Evolutionary conservation across 2,329 filamentous ascomycete species (phyloP).

Genomic region (Calonectria multiphialidica): DNA sequence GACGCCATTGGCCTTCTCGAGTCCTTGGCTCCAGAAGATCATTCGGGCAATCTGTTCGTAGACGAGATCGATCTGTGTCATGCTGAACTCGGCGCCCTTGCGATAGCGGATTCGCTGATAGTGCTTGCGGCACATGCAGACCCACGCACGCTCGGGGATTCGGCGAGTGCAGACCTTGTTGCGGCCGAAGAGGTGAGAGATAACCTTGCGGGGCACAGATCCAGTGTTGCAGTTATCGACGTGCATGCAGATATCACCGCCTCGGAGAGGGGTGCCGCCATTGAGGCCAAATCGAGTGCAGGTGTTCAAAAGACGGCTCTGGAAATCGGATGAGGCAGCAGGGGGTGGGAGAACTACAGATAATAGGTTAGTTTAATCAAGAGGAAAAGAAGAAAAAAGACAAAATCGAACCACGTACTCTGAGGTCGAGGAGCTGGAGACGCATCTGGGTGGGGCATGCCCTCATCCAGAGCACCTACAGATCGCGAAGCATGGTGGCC

Average conservation of each 20-base stretch:
- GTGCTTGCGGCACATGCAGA: slow-evolving; percentile 83
- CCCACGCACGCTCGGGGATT: slow-evolving; percentile 79
- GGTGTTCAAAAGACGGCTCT: slow-evolving; percentile 36
- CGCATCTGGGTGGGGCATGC: slow-evolving; percentile 11
- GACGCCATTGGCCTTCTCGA: slow-evolving; percentile 48
- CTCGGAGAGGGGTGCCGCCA: slow-evolving; percentile 33
- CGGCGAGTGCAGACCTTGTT: slow-evolving; percentile 83
- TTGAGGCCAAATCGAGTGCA: slow-evolving; percentile 31
- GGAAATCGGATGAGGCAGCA: slow-evolving; percentile 21
- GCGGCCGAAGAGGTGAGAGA: slow-evolving; percentile 85
- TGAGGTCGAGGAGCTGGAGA: slow-evolving; percentile 22
- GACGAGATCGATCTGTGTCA: slow-evolving; percentile 74
- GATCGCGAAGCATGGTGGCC: slow-evolving; percentile 24
- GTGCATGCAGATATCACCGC: slow-evolving; percentile 63
- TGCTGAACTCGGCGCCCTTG: slow-evolving; percentile 70
- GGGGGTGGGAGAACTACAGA: slow-evolving; percentile 5
- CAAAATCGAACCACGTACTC: slow-evolving; percentile 17
- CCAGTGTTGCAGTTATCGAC: slow-evolving; percentile 69
- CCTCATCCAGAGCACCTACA: slow-evolving; percentile 18
- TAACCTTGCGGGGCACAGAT: slow-evolving; percentile 77
- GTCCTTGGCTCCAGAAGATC: slow-evolving; percentile 70
- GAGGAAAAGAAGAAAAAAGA: background rate
- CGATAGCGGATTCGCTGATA: slow-evolving; percentile 83
- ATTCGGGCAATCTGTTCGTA: slow-evolving; percentile 72
- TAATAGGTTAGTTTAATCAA: slow-evolving; percentile 6